Percentiles rank a stretch among this genome's conserved stretches.
These are phyloP conservation scores for Rhytidiadelphus loreus DNA, from an alignment of 225 moss, liverwort and hornwort species.

Conservation along the genomic window DNA sequence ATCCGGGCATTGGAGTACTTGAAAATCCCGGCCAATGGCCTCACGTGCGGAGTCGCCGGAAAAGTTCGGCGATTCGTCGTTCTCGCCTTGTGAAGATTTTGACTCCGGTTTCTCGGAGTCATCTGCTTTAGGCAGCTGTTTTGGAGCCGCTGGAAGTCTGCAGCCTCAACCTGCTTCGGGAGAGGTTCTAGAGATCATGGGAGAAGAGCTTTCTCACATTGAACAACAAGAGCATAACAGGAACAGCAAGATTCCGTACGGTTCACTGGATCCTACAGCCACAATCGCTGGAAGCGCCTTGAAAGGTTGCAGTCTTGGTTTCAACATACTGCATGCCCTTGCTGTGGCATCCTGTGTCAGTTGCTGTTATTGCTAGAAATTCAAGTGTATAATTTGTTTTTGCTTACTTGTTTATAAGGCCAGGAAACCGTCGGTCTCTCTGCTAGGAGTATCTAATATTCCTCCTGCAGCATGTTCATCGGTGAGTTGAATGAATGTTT, in stretches of 20 bases:
- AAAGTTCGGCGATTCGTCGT: constrained; percentile 8
- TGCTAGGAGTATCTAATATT: background rate
- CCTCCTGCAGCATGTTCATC: background rate
- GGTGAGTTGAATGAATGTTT: background rate
- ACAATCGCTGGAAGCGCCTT: constrained; percentile 26
- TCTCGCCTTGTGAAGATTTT: background rate
- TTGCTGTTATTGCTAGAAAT: background rate
- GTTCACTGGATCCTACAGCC: constrained; percentile 37
- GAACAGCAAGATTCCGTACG: constrained; percentile 19
- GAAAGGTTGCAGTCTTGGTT: constrained; percentile 20
- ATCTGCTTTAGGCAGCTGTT: background rate
- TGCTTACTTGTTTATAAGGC: background rate
- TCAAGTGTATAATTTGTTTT: background rate
- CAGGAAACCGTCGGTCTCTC: background rate
- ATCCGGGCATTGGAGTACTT: constrained; percentile 26
- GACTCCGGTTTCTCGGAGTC: background rate
- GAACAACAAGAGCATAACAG: constrained; percentile 22
- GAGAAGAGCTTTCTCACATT: constrained; percentile 11
- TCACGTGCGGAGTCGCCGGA: constrained; percentile 54
- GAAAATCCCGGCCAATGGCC: constrained; percentile 84
- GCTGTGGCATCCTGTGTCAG: background rate
- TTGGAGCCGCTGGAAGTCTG: background rate
- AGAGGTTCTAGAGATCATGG: constrained; percentile 22
- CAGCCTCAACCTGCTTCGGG: constrained; percentile 31
- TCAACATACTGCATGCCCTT: background rate